phyloP scores from a whole-genome alignment of 495 filamentous ascomycete genomes.

The Echria macrotheca region DNA sequence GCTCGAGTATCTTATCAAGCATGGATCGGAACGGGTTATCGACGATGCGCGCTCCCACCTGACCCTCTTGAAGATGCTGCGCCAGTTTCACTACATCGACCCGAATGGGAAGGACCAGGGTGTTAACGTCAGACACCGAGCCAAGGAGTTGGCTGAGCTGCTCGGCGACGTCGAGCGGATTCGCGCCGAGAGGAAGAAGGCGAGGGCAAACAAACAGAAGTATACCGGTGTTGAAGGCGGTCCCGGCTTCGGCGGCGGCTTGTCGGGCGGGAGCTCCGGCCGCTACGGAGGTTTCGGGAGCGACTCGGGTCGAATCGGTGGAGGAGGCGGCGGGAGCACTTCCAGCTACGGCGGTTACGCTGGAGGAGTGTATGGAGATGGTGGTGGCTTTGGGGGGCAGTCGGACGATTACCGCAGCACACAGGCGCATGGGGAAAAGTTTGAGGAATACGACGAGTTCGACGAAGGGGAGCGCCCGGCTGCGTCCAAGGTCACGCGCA shows the following conservation, averaged over 20 bases:
- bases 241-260: slow-evolving; percentile 45
- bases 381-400: slow-evolving; percentile 76
- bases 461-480: slow-evolving; percentile 62
- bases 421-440: slow-evolving; percentile 60
- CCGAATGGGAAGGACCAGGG: slow-evolving; percentile 96
- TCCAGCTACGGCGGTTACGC: slow-evolving; percentile 76
- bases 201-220: slow-evolving; percentile 81
- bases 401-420: slow-evolving; percentile 56
- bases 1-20: slow-evolving; percentile 96
- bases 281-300: slow-evolving; percentile 89
- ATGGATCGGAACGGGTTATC: slow-evolving; percentile 95
- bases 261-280: slow-evolving; percentile 47
- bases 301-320: slow-evolving; percentile 47
- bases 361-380: slow-evolving; percentile 87
- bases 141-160: slow-evolving; percentile 91
- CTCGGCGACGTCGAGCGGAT: slow-evolving; percentile 92
- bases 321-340: slow-evolving; percentile 56
- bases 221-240: slow-evolving; percentile 92
- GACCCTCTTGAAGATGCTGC: slow-evolving; percentile 93
- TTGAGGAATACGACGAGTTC: slow-evolving; percentile 96
- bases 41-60: slow-evolving; percentile 95
- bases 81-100: slow-evolving; percentile 97
- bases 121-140: slow-evolving; percentile 93
- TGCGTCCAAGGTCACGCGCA: slow-evolving; percentile 37
- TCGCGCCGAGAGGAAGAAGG: slow-evolving; percentile 90